Evolutionary conservation across 495 filamentous ascomycete species (phyloP), one percentile per base, ranked within the genome.

Genomic region (Penicillium paradoxum): DNA sequence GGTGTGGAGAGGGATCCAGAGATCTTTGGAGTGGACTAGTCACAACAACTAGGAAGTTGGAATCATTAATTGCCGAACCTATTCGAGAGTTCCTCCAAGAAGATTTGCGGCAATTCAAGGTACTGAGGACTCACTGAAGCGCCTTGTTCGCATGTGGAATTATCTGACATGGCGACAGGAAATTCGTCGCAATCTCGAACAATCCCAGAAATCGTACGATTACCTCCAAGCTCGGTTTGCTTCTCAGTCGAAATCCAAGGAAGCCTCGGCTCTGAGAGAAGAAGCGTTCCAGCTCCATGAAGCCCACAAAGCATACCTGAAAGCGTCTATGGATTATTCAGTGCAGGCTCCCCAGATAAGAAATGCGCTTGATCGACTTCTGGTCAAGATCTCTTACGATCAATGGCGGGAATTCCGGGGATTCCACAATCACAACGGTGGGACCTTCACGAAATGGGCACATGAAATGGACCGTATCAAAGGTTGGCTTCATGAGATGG

Each of bases 251-350:
- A 98, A 96, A 71, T 86, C 89, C 3, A 97, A 97, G 70, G 93
- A 98, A 66, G 81, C 91, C 6, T 95, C 90, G 11, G 79, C 89
- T 0, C 74, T 98, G 46, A 77, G 95, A 42, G 93, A 98, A 67
- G 93, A 98, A 69, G 92, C 95, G 0, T 98, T 97, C 62, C 86
- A 93, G 66, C 83, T 98, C 32, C 93, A 96, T 57, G 95, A 97
- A 77, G 88, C 91, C 14, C 83, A 92, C 43, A 92, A 91, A 68
- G 83, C 84, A 15, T 98, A 97, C 62, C 77, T 97, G 19, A 92
- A 88, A 69, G 87, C 91, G 0, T 90, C 89, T 7, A 83, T 97
- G 82, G 93, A 98, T 67, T 97, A 91, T 58, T 93, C 89, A 56
- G 82, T 95, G 37, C 78, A 86, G 44, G 90, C 88, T 15, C 91